Evolutionary conservation across 140 eudicot species (phyloP).

Genomic region (Erigeron philadelphicus): DNA sequence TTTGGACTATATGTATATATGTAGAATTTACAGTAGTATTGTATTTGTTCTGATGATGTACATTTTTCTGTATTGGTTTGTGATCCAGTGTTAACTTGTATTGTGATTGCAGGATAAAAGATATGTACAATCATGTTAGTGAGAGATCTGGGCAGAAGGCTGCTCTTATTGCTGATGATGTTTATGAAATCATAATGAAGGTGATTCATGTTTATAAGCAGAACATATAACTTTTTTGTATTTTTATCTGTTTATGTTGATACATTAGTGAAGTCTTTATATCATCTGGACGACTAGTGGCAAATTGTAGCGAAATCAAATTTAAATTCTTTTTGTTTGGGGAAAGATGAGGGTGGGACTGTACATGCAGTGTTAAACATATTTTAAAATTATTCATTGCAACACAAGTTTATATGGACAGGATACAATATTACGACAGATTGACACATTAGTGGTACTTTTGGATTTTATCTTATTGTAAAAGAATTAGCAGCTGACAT

Average conservation of each 20-base stretch:
- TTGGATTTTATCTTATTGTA: background rate
- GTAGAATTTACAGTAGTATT: too few relatives aligned
- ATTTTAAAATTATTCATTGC: background rate
- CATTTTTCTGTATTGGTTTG: background rate
- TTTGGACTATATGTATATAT: background rate
- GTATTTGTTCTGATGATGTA: background rate
- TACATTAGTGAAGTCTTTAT: background rate
- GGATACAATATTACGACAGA: background rate
- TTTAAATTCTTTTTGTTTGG: background rate
- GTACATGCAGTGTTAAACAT: background rate
- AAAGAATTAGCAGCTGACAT: background rate
- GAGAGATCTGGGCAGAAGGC: constrained; percentile 80
- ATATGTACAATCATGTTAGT: constrained; percentile 62
- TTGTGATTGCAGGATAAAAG: constrained; percentile 52
- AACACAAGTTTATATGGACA: background rate
- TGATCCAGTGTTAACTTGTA: background rate
- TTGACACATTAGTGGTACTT: background rate
- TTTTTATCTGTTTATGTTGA: background rate
- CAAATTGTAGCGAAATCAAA: background rate
- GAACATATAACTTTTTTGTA: background rate
- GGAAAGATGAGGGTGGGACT: background rate
- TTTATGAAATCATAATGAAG: constrained; percentile 80
- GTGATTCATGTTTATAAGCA: constrained; percentile 29
- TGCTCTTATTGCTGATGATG: constrained; percentile 85
- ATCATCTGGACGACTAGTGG: background rate